phyloP scores from a whole-genome alignment of 768 basidiomycete genomes.

The Naganishia onofrii region DNA sequence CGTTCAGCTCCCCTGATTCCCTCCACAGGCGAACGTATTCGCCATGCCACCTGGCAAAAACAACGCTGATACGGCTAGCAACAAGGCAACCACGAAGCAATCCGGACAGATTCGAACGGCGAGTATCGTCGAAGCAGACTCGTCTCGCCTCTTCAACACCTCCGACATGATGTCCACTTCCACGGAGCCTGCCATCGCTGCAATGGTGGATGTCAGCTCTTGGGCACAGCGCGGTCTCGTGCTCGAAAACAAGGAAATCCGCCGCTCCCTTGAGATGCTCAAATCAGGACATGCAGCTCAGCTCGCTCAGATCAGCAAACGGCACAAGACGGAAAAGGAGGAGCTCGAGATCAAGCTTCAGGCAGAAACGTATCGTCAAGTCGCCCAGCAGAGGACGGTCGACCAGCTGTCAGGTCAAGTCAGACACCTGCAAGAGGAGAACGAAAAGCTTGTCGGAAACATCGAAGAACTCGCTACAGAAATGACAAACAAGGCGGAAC shows the following conservation, averaged over 20 bases:
- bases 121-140: neutral
- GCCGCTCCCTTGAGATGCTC: conserved; percentile 16
- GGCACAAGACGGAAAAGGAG: conserved; percentile 22
- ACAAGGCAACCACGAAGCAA: conserved; percentile 1
- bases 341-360: conserved; percentile 21
- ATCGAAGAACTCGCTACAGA: neutral
- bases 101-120: neutral
- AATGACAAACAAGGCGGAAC: neutral
- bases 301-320: conserved; percentile 11
- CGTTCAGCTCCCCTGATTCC: neutral
- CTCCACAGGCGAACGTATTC: too few relatives aligned
- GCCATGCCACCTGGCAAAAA: conserved; percentile 11
- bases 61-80: neutral
- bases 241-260: conserved; percentile 14
- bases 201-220: conserved; percentile 16
- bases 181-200: neutral
- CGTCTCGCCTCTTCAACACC: neutral
- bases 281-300: conserved; percentile 22
- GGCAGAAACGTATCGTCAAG: conserved; percentile 3
- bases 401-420: neutral
- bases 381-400: conserved; percentile 6
- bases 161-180: conserved; percentile 2
- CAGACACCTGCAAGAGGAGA: neutral
- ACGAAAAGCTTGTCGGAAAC: conserved; percentile 4
- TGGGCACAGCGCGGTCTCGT: conserved; percentile 23